Percentiles rank a stretch among this genome's conserved stretches.
These are phyloP conservation scores for Vinca minor DNA, from an alignment of 257 asterid species.

Conservation along the genomic window DNA sequence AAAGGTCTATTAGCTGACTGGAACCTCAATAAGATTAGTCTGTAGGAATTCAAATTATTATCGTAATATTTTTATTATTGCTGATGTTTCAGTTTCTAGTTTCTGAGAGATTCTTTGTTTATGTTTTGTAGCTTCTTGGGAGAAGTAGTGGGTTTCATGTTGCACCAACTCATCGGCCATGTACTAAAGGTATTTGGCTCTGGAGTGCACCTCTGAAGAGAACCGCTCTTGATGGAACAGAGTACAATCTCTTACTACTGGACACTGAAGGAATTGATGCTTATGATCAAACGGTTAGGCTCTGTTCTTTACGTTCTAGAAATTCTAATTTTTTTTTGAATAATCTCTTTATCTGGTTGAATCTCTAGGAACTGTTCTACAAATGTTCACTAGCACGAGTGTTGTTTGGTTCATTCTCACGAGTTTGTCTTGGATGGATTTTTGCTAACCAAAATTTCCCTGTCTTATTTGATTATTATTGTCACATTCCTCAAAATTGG, in stretches of 20 bases:
- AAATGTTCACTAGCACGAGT: not conserved
- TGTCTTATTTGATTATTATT: not conserved
- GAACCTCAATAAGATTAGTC: not conserved
- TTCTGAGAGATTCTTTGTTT: slow-evolving; percentile 13
- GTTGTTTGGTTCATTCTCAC: not conserved
- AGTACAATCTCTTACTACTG: slow-evolving; percentile 79
- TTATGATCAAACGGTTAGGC: slow-evolving; percentile 93
- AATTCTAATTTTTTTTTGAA: not conserved
- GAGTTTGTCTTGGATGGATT: not conserved
- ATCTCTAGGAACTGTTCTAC: not conserved
- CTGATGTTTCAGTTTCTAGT: not conserved
- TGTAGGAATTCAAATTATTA: not conserved
- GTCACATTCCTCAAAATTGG: not conserved
- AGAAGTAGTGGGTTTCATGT: slow-evolving; percentile 99
- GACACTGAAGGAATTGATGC: slow-evolving; percentile 99
- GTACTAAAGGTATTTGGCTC: slow-evolving; percentile 99
- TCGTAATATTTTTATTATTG: not conserved
- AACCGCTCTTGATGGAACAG: slow-evolving; percentile 96
- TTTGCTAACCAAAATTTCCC: not conserved
- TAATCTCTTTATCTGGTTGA: not conserved
- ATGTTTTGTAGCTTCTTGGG: slow-evolving; percentile 76
- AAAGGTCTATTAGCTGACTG: not conserved
- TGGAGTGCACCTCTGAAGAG: slow-evolving; percentile 91
- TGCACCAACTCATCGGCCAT: slow-evolving; percentile 94
- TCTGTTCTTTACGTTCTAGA: slow-evolving; percentile 6